These are phyloP conservation scores for Vinca minor DNA, from an alignment of 257 asterid species.

Conservation along the genomic window DNA sequence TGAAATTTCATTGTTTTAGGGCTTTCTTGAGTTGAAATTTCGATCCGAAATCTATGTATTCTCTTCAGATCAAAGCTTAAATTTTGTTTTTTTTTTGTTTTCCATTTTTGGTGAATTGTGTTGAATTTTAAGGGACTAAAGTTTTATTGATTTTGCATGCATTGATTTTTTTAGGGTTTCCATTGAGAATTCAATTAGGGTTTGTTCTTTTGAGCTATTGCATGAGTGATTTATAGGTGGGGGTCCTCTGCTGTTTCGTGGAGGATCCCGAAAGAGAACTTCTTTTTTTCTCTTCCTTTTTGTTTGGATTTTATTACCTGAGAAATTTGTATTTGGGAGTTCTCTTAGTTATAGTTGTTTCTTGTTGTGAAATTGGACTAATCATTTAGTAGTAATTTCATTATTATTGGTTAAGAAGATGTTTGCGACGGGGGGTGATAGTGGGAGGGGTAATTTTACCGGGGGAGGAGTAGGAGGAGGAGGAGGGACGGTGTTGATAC, in stretches of 20 bases:
- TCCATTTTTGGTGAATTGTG: constrained; percentile 3
- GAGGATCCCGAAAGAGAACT: constrained; percentile 24
- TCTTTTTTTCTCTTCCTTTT: constrained; percentile 1
- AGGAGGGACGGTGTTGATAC: constrained; percentile 34
- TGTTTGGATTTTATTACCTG: constrained; percentile 13
- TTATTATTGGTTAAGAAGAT: constrained; percentile 31
- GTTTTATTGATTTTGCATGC: not conserved
- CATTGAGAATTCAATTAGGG: constrained; percentile 18
- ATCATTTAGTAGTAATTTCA: constrained; percentile 4
- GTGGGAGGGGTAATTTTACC: constrained; percentile 27
- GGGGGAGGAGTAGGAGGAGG: no score
- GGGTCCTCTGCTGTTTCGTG: constrained; percentile 33
- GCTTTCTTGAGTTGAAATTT: constrained; percentile 5
- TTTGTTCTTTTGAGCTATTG: constrained; percentile 17
- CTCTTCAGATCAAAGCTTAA: constrained; percentile 17
- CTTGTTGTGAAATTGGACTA: constrained; percentile 14
- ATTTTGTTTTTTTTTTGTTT: constrained; percentile 6
- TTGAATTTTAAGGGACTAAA: no score
- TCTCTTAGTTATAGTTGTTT: constrained; percentile 10
- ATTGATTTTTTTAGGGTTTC: constrained; percentile 3
- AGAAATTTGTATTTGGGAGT: constrained; percentile 8
- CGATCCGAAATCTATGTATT: constrained; percentile 5
- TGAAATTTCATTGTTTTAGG: constrained; percentile 12
- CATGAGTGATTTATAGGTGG: constrained; percentile 22
- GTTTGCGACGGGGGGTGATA: constrained; percentile 35